Evolutionary conservation across 176 grass and related monocot species (phyloP).

Genomic region (Bromus sterilis): DNA sequence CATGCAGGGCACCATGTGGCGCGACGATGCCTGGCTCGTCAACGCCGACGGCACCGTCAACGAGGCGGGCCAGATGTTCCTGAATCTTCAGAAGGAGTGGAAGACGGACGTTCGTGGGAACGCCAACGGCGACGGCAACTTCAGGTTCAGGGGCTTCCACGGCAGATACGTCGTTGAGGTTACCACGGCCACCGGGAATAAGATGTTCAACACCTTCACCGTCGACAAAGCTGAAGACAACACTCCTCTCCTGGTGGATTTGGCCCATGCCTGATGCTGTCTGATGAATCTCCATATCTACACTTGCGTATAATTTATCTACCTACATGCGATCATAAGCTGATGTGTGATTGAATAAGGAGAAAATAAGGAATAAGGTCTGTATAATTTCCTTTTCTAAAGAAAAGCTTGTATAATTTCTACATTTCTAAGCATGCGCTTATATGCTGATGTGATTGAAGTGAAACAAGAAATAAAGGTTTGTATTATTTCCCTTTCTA

Average conservation of each 20-base stretch:
- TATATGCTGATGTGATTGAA: too few species aligned
- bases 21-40: slow-evolving; percentile 25
- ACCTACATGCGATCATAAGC: neutral
- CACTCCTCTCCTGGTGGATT: neutral
- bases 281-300: neutral
- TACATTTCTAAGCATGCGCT: too few species aligned
- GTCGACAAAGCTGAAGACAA: slow-evolving; percentile 50
- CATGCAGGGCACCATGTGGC: slow-evolving; percentile 43
- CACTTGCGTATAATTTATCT: neutral
- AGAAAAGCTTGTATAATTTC: too few species aligned
- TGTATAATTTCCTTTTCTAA: too few species aligned
- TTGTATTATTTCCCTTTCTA: too few species aligned
- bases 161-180: slow-evolving; percentile 43
- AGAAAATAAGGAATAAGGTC: too few species aligned
- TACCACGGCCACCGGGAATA: neutral
- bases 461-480: too few species aligned
- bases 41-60: slow-evolving; percentile 45
- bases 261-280: neutral
- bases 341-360: too few species aligned
- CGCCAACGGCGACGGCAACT: slow-evolving; percentile 3
- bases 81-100: slow-evolving; percentile 43
- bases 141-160: slow-evolving; percentile 57
- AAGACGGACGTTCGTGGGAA: slow-evolving; percentile 15
- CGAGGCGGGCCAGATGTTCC: slow-evolving; percentile 22
- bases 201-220: slow-evolving; percentile 27